These are phyloP conservation scores for Craspedostauros australis DNA, from an alignment of 108 stramenopile species.

Conservation along the genomic window DNA sequence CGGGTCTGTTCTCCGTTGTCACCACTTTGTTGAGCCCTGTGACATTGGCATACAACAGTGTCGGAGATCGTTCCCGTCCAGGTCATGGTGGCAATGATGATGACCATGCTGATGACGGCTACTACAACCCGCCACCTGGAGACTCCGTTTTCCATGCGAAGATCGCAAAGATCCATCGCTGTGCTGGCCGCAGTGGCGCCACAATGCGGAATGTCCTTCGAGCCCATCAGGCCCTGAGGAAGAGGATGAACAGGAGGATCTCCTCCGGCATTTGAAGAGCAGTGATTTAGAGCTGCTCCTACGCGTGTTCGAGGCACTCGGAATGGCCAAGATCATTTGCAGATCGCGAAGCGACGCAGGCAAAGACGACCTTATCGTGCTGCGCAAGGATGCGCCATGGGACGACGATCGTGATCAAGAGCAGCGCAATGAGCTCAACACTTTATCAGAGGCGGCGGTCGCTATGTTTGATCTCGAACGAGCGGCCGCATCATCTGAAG, in stretches of 20 bases:
- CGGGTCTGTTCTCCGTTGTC: too few relatives aligned
- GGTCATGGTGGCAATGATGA: too few relatives aligned
- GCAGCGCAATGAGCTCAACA: not conserved
- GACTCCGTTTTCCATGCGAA: not conserved
- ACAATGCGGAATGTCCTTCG: too few relatives aligned
- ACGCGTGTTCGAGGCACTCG: not conserved
- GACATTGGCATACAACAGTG: too few relatives aligned
- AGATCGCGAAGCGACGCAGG: not conserved
- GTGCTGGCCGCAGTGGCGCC: too few relatives aligned
- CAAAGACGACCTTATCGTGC: not conserved
- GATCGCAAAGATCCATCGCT: constrained; percentile 4
- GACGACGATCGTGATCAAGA: not conserved
- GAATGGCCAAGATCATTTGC: not conserved
- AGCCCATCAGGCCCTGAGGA: not conserved
- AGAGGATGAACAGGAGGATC: not conserved
- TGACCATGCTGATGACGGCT: too few relatives aligned
- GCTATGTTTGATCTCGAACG: constrained; percentile 5
- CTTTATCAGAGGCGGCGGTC: too few relatives aligned
- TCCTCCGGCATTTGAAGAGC: not conserved
- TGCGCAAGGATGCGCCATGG: too few relatives aligned
- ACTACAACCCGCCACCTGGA: too few relatives aligned
- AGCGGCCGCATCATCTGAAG: not conserved
- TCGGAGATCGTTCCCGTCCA: too few relatives aligned
- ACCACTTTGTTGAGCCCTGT: too few relatives aligned
- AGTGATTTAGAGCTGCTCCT: constrained; percentile 5